These are phyloP conservation scores for Trametes elegans DNA, from an alignment of 768 basidiomycete genomes.

Conservation along the genomic window DNA sequence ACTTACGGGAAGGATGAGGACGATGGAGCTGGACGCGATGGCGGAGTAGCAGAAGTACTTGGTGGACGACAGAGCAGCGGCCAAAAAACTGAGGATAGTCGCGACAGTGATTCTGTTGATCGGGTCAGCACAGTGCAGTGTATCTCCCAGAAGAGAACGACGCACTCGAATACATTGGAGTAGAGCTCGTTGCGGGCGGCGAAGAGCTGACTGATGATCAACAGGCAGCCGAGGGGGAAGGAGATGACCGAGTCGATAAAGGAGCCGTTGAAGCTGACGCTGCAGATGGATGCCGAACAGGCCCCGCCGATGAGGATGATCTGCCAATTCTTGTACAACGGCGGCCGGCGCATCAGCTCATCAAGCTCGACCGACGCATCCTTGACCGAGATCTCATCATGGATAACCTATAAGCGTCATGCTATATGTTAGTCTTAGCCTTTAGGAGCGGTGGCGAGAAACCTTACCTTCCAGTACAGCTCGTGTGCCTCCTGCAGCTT, in stretches of 20 bases:
- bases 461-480: slow-evolving; percentile 69
- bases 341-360: slow-evolving; percentile 63
- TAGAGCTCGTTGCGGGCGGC: slow-evolving; percentile 77
- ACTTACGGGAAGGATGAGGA: slow-evolving; percentile 74
- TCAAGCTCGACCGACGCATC: slow-evolving; percentile 73
- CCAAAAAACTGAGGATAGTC: slow-evolving; percentile 73
- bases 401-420: slow-evolving; percentile 60
- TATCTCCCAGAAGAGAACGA: neutral
- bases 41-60: slow-evolving; percentile 79
- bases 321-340: slow-evolving; percentile 59
- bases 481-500: slow-evolving; percentile 71
- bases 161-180: slow-evolving; percentile 74
- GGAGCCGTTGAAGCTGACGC: slow-evolving; percentile 67
- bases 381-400: slow-evolving; percentile 73
- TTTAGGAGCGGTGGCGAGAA: neutral
- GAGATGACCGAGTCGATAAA: slow-evolving; percentile 74
- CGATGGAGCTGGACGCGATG: slow-evolving; percentile 71
- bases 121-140: neutral
- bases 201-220: slow-evolving; percentile 71
- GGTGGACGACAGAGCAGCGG: slow-evolving; percentile 60
- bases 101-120: slow-evolving; percentile 69
- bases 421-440: too few relatives aligned
- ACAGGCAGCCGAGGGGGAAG: slow-evolving; percentile 73
- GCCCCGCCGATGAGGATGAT: slow-evolving; percentile 71
- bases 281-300: slow-evolving; percentile 74